phyloP scores from a whole-genome alignment of 257 asterid genomes.

The Primulina eburnea region DNA sequence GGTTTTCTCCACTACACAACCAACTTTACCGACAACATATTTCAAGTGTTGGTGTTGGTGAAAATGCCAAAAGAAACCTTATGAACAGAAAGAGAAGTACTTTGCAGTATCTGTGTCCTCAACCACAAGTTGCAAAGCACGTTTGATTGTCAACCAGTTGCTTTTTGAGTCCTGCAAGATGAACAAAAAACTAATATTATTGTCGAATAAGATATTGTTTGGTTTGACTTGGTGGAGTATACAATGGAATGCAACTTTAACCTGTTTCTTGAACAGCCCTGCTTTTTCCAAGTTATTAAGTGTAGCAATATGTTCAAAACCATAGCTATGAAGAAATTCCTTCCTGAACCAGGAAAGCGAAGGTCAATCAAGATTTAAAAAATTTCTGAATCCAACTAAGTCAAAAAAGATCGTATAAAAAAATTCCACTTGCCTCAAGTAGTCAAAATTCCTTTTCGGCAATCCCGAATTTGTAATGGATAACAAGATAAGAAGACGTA shows the following conservation, averaged over 20 bases:
- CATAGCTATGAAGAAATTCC: conserved; percentile 97
- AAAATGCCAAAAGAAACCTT: conserved; percentile 18
- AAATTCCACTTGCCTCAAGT: conserved; percentile 65
- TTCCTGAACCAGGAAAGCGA: conserved; percentile 52
- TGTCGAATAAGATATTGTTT: conserved; percentile 17
- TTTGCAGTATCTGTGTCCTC: conserved; percentile 86
- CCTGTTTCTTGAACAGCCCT: conserved; percentile 88
- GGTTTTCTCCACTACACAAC: background rate
- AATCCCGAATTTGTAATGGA: conserved; percentile 90
- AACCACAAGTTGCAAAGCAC: conserved; percentile 77
- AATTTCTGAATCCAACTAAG: background rate
- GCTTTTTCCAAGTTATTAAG: conserved; percentile 92
- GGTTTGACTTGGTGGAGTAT: conserved; percentile 18
- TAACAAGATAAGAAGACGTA: conserved; percentile 78
- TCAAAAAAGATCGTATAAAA: background rate
- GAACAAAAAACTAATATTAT: conserved; percentile 16
- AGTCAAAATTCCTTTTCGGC: conserved; percentile 77
- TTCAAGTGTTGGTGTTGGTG: background rate
- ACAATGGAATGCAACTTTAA: conserved; percentile 22
- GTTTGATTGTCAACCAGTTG: conserved; percentile 86
- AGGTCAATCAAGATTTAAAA: conserved; percentile 10
- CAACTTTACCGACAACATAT: conserved; percentile 3
- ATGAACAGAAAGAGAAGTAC: conserved; percentile 40
- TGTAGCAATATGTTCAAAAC: conserved; percentile 88
- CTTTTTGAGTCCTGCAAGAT: conserved; percentile 75